Conservation (phyloP, 179 eudicot species). For the Drosera spatulata region DNA sequence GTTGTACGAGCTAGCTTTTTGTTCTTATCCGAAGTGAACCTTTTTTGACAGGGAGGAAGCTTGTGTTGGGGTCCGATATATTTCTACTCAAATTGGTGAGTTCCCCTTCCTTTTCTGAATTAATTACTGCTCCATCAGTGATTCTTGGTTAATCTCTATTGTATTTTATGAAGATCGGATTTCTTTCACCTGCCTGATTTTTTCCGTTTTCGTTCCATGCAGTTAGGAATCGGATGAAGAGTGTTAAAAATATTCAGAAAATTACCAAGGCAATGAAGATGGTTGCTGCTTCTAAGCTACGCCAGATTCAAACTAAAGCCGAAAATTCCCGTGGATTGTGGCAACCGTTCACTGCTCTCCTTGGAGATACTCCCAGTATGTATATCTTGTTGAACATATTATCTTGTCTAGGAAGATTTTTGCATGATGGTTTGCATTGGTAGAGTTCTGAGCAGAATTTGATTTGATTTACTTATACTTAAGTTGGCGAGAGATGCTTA, state of each 20-base stretch:
- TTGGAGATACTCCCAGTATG: conserved; percentile 93
- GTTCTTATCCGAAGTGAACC: neutral
- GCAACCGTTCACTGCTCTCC: conserved; percentile 99
- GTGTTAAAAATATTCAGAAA: conserved; percentile 92
- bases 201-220: conserved; percentile 16
- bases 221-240: conserved; percentile 96
- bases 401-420: neutral
- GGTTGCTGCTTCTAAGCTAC: conserved; percentile 99
- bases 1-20: neutral
- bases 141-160: neutral
- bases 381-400: neutral
- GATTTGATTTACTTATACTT: too few species aligned
- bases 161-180: neutral
- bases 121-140: neutral
- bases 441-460: too few species aligned
- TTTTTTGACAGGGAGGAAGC: conserved; percentile 58
- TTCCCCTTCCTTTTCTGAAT: neutral
- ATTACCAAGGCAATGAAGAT: conserved; percentile 99
- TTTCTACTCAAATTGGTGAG: conserved; percentile 87
- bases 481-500: too few species aligned
- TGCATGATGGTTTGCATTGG: too few species aligned
- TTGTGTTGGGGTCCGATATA: conserved; percentile 52
- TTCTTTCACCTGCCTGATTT: conserved; percentile 1
- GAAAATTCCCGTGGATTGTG: conserved; percentile 97
- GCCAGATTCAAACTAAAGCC: conserved; percentile 77